These are phyloP conservation scores for Mucor mucedo DNA, from an alignment of 371 early-diverging fungal genomes.

Conservation along the genomic window DNA sequence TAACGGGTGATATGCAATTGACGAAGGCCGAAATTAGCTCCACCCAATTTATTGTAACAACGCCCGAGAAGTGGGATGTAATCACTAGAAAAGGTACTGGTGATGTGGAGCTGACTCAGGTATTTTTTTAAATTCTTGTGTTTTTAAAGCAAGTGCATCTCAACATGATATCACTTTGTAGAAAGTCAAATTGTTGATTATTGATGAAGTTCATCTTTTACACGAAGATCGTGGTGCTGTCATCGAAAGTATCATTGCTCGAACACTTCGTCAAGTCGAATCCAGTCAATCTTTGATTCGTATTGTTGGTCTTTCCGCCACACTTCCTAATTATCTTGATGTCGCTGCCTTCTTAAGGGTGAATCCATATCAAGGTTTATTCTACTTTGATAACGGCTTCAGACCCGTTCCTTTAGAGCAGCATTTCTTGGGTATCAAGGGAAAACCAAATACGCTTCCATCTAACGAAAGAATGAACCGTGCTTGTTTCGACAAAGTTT, in stretches of 20 bases:
- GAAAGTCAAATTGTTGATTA: slow-evolving; percentile 89
- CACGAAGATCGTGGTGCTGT: slow-evolving; percentile 99
- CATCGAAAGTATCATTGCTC: slow-evolving; percentile 96
- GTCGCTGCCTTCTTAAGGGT: slow-evolving; percentile 95
- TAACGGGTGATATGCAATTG: slow-evolving; percentile 98
- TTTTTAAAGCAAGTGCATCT: too few relatives aligned
- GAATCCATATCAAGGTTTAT: slow-evolving; percentile 90
- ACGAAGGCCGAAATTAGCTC: slow-evolving; percentile 89
- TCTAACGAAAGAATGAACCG: slow-evolving; percentile 77
- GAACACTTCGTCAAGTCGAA: slow-evolving; percentile 94
- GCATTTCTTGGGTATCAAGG: slow-evolving; percentile 93
- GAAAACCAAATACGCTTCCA: slow-evolving; percentile 75
- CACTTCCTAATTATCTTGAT: slow-evolving; percentile 98
- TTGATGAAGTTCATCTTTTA: slow-evolving; percentile 99
- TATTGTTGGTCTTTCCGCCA: slow-evolving; percentile 99
- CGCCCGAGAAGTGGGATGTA: slow-evolving; percentile 99
- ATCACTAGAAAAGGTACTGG: slow-evolving; percentile 96
- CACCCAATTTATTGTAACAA: slow-evolving; percentile 98
- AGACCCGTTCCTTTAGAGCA: slow-evolving; percentile 96
- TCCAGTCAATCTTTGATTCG: slow-evolving; percentile 93
- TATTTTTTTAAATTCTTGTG: slow-evolving; percentile 22
- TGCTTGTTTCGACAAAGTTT: slow-evolving; percentile 88
- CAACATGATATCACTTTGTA: slow-evolving; percentile 6
- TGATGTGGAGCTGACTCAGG: slow-evolving; percentile 88
- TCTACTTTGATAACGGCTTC: slow-evolving; percentile 95